phyloP scores from a whole-genome alignment of 768 basidiomycete species.

The Phanerochaete carnosa region DNA sequence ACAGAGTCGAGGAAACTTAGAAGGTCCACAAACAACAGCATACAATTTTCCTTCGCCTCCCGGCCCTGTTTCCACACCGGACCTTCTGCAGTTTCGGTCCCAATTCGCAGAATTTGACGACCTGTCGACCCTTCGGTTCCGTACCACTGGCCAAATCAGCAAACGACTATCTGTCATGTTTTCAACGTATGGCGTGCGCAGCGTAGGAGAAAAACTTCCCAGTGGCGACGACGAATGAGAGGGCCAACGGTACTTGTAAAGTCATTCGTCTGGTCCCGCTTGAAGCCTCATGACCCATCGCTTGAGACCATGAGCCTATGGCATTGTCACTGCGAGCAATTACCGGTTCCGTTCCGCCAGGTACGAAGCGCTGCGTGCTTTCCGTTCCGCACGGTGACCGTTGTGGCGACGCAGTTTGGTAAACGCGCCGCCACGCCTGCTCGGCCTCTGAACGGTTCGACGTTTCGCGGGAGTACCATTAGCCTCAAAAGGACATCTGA shows the following conservation, averaged over 20 bases:
- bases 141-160: neutral
- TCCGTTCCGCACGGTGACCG: slow-evolving; percentile 8
- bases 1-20: neutral
- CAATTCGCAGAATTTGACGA: slow-evolving; percentile 6
- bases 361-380: slow-evolving; percentile 7
- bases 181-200: too few species aligned
- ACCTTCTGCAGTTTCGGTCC: neutral
- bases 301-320: neutral
- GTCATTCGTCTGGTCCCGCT: neutral
- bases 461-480: neutral
- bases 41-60: neutral
- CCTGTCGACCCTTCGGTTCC: neutral
- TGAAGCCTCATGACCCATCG: neutral
- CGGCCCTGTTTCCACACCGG: neutral
- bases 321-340: neutral
- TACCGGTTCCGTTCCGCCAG: neutral
- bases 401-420: slow-evolving; percentile 1
- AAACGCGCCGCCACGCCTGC: slow-evolving; percentile 1
- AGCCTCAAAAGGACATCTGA: neutral
- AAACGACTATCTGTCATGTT: too few species aligned
- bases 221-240: neutral
- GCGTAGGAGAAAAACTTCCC: too few species aligned
- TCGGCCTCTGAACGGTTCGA: neutral
- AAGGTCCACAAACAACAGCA: neutral
- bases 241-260: too few species aligned